These are phyloP conservation scores for Tulasnella sp. DNA, from an alignment of 768 basidiomycete genomes.

Conservation along the genomic window DNA sequence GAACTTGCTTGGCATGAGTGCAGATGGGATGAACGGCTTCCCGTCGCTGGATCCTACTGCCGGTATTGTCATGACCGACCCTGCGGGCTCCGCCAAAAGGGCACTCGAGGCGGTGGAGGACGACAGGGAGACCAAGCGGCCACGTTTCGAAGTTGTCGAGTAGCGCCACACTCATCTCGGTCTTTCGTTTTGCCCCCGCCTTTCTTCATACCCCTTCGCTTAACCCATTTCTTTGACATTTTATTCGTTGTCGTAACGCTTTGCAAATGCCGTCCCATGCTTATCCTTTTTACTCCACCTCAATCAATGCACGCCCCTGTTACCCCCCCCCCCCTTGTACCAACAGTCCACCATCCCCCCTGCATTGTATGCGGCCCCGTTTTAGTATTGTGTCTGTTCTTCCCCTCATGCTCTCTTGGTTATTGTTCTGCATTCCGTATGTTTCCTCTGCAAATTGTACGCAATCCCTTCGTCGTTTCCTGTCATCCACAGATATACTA, in stretches of 20 bases:
- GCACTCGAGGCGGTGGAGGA: slow-evolving; percentile 35
- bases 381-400: not conserved
- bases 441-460: not conserved
- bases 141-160: slow-evolving; percentile 55
- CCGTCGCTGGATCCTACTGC: slow-evolving; percentile 24
- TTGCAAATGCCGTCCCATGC: not conserved
- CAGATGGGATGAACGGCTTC: slow-evolving; percentile 48
- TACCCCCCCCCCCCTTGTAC: not conserved
- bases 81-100: slow-evolving; percentile 28
- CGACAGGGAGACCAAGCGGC: slow-evolving; percentile 46
- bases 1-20: slow-evolving; percentile 50
- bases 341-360: not conserved
- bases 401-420: not conserved
- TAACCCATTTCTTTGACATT: not conserved
- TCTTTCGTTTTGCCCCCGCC: not conserved
- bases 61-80: slow-evolving; percentile 18
- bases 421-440: not conserved
- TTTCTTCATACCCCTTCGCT: not conserved
- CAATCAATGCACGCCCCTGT: not conserved
- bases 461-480: not conserved
- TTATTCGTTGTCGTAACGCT: not conserved
- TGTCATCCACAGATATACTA: not conserved
- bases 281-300: not conserved
- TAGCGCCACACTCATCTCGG: slow-evolving; percentile 28
- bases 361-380: not conserved